Evolutionary conservation across 73 alveolate species (phyloP), one percentile per base, ranked within the genome.

Genomic region (Breviolum minutum): DNA sequence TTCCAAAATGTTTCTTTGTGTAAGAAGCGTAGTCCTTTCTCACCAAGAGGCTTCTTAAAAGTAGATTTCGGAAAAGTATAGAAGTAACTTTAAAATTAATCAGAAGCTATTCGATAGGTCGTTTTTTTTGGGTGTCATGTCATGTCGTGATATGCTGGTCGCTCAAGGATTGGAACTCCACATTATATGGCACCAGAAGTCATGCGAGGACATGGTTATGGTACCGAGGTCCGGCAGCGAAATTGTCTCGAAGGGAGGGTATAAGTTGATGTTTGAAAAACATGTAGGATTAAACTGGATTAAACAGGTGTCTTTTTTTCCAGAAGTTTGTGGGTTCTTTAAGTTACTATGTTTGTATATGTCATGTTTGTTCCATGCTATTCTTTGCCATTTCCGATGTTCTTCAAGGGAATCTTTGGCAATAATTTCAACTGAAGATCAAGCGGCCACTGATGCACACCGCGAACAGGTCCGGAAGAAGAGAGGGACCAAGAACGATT

Each of bases 121-220:
- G 2, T 68, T 22, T 68, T 22, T 2, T 22, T 17, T n/a, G n/a
- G 77, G 24, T 2, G 6, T 2, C 77, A 22, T 22, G 77, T n/a
- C n/a, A n/a, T n/a, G n/a, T n/a, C n/a, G n/a, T 77, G 24, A 9
- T 63, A 24, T 9, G 32, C 69, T 11, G 11, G 74, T 66, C 70
- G 69, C 70, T 20, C 20, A 92, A 92, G 98, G 98, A 98, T 98
- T 14, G 99, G 99, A 87, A 98, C 99, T 14, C 99, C 99, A 20
- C 99, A 98, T 71, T 98, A 98, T 88, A 98, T 98, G 99, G 99
- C 99, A 60, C 99, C 99, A 7, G 99, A 98, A 80, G 99, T 98
- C 48, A 90, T 98, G 98, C 99, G 98, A 70, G 99, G 99, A 24
- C 99, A 98, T 70, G 99, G 99, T 71, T 94, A 94, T 80, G 99